Percentiles rank a stretch among this genome's conserved stretches.
Conservation (phyloP, 176 grass and related monocot species). For the Bromus sterilis region DNA sequence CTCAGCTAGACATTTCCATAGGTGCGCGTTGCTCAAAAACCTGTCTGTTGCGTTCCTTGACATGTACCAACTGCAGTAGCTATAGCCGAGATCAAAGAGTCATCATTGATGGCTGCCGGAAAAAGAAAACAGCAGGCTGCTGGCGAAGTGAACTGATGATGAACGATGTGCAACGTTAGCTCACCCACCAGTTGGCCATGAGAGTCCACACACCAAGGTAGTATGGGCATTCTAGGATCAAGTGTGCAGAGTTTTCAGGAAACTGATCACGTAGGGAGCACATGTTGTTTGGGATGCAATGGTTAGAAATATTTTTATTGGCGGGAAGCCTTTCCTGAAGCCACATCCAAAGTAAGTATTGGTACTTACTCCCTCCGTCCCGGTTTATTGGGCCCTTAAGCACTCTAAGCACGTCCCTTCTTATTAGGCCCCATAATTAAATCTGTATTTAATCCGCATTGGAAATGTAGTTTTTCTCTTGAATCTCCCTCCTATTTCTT, state of each 20-base stretch:
- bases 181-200: background rate
- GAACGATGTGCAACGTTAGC: background rate
- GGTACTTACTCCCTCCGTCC: no score
- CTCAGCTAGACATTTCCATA: background rate
- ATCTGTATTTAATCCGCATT: no score
- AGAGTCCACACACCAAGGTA: background rate
- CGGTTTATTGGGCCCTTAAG: no score
- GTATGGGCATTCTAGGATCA: background rate
- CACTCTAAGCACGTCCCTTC: no score
- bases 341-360: background rate
- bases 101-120: background rate
- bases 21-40: background rate
- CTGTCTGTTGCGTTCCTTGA: background rate
- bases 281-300: background rate
- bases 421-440: no score
- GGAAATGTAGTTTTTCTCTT: no score
- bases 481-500: no score
- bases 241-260: background rate
- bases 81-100: background rate
- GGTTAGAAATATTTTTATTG: background rate
- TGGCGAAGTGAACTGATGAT: background rate
- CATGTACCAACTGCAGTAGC: background rate
- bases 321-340: background rate
- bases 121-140: background rate
- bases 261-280: background rate